A percentile compares a stretch with the other conserved stretches of the same genome.
Evolutionary conservation across 2,329 filamentous ascomycete genomes (phyloP).

Genomic region (Daldinia sp.): DNA sequence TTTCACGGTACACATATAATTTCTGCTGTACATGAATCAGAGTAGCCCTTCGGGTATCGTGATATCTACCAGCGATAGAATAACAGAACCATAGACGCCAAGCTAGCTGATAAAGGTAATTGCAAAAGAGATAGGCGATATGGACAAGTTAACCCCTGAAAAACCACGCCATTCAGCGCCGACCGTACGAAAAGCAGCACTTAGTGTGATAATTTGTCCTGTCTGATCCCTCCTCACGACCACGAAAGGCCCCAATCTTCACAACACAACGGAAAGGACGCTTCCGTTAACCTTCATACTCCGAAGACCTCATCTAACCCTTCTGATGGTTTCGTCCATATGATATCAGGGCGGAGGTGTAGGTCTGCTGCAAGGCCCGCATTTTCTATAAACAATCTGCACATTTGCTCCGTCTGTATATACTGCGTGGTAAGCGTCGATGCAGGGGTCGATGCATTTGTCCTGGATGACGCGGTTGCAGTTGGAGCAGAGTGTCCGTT

Average conservation of each 20-base stretch:
- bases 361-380: constrained; percentile 22
- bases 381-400: constrained; percentile 18
- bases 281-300: neutral
- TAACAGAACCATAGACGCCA: neutral
- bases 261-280: neutral
- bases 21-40: neutral
- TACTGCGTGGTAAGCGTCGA: constrained; percentile 19
- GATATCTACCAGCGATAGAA: neutral
- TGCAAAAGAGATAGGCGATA: neutral
- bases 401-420: constrained; percentile 22
- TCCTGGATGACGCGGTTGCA: constrained; percentile 25
- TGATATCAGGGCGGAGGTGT: constrained; percentile 17
- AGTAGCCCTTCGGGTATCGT: neutral
- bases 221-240: neutral
- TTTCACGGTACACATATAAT: neutral
- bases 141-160: neutral
- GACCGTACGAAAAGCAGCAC: neutral
- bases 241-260: neutral
- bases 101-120: neutral
- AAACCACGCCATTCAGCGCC: neutral
- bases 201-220: neutral
- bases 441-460: constrained; percentile 23
- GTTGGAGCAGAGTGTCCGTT: constrained; percentile 21
- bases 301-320: neutral
- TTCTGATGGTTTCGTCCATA: neutral